Percentiles rank a stretch among this genome's conserved stretches.
These are phyloP conservation scores for Metschnikowia hibisci DNA, from an alignment of 805 yeast species.

Conservation along the genomic window DNA sequence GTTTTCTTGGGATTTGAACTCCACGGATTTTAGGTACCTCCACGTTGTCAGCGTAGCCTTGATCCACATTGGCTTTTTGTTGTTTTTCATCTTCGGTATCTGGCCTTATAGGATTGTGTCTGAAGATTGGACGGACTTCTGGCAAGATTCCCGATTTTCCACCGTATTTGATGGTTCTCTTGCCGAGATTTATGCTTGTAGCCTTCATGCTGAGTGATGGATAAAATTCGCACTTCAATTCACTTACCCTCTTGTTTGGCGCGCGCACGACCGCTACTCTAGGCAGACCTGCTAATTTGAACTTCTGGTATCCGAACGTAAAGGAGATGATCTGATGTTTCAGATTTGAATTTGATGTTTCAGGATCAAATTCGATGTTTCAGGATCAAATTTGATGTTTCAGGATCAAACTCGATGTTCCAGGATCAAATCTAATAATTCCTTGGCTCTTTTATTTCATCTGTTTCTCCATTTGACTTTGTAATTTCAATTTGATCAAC, in stretches of 20 bases:
- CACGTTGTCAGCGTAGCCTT: slow-evolving; percentile 69
- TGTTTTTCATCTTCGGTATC: slow-evolving; percentile 40
- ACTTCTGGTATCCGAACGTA: not conserved
- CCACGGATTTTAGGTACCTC: slow-evolving; percentile 60
- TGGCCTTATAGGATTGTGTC: slow-evolving; percentile 54
- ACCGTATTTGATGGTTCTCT: slow-evolving; percentile 47
- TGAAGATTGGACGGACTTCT: slow-evolving; percentile 68
- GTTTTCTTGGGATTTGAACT: slow-evolving; percentile 46
- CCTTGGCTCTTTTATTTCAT: too few species aligned
- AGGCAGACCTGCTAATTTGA: not conserved
- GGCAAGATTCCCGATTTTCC: slow-evolving; percentile 84
- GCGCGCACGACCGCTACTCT: not conserved
- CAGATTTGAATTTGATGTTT: too few species aligned
- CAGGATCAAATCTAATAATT: too few species aligned
- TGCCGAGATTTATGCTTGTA: slow-evolving; percentile 38
- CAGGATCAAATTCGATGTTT: too few species aligned
- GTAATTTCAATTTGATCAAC: too few species aligned
- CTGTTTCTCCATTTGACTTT: too few species aligned
- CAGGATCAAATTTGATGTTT: not conserved
- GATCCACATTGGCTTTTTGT: slow-evolving; percentile 43
- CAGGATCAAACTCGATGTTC: too few species aligned
- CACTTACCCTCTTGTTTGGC: not conserved
- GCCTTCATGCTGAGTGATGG: slow-evolving; percentile 10
- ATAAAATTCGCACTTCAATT: slow-evolving; percentile 1
- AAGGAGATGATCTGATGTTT: not conserved